These are phyloP conservation scores for Medicago truncatula DNA, from an alignment of 306 rosid species.

Conservation along the genomic window DNA sequence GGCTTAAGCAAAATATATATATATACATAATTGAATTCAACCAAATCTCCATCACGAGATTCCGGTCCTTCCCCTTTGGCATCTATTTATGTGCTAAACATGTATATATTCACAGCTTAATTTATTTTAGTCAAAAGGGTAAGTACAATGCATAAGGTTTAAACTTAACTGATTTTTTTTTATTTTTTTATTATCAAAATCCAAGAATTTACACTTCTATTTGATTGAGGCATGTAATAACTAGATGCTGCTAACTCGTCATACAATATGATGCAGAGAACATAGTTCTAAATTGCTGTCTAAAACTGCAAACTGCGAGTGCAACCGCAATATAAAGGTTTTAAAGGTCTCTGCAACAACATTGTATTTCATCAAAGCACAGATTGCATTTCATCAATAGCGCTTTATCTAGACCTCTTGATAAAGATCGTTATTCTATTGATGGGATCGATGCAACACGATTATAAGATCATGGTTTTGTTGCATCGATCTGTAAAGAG, in stretches of 20 bases:
- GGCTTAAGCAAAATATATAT: slow-evolving; percentile 75
- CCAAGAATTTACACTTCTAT: slow-evolving; percentile 12
- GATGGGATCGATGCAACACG: too few relatives aligned
- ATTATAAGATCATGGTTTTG: too few relatives aligned
- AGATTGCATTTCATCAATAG: too few relatives aligned
- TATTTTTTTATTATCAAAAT: background rate
- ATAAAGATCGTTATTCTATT: too few relatives aligned
- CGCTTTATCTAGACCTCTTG: too few relatives aligned
- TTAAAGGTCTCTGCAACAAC: too few relatives aligned
- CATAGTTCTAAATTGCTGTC: background rate
- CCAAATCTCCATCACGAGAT: slow-evolving; percentile 69
- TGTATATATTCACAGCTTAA: background rate
- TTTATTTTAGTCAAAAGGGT: background rate
- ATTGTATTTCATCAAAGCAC: too few relatives aligned
- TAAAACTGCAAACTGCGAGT: too few relatives aligned
- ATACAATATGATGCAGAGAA: background rate
- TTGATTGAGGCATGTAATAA: slow-evolving; percentile 21
- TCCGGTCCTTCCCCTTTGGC: slow-evolving; percentile 79
- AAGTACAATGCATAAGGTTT: slow-evolving; percentile 9
- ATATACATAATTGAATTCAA: too few relatives aligned
- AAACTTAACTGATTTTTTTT: background rate
- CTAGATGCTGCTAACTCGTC: background rate
- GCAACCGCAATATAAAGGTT: background rate
- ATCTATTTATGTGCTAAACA: slow-evolving; percentile 25
- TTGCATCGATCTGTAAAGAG: too few relatives aligned